Conservation (phyloP, 345 rosid genomes). For the Pelargonium nanum region DNA sequence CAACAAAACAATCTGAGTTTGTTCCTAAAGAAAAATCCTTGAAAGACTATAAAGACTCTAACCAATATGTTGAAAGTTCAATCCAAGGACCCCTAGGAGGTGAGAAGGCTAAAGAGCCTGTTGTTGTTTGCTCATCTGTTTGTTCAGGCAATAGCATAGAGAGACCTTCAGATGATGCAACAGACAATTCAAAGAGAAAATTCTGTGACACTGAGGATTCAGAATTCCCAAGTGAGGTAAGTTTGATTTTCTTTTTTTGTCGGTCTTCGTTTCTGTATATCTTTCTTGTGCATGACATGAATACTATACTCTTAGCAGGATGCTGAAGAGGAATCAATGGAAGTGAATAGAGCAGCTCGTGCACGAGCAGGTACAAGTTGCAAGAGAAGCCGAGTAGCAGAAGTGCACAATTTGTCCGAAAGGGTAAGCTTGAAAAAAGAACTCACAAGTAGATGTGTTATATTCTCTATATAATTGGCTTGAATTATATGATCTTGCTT, state of each 20-base stretch:
- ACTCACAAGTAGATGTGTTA: background rate
- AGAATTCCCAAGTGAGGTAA: conserved; percentile 67
- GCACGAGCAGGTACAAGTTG: conserved; percentile 37
- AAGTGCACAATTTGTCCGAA: conserved; percentile 92
- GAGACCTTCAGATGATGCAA: conserved; percentile 43
- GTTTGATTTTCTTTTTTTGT: conserved; percentile 8
- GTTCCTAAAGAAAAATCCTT: conserved; percentile 19
- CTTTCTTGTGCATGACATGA: conserved; percentile 2
- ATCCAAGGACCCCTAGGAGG: conserved; percentile 28
- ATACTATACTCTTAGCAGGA: conserved; percentile 34
- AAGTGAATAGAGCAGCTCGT: conserved; percentile 31
- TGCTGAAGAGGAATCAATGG: conserved; percentile 53
- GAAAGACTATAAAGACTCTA: conserved; percentile 14
- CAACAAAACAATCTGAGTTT: conserved; percentile 26
- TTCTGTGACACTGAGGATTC: conserved; percentile 42
- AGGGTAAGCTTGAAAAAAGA: conserved; percentile 46
- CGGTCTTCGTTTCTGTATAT: conserved; percentile 1
- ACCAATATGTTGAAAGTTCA: conserved; percentile 22
- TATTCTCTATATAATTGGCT: background rate
- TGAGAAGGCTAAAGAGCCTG: conserved; percentile 42
- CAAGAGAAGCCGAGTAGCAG: conserved; percentile 86
- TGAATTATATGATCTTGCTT: conserved; percentile 10
- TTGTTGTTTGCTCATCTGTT: conserved; percentile 60
- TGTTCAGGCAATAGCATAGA: conserved; percentile 64
- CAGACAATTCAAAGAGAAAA: conserved; percentile 52